phyloP scores from a whole-genome alignment of 306 rosid genomes.

The Dryas drummondii region DNA sequence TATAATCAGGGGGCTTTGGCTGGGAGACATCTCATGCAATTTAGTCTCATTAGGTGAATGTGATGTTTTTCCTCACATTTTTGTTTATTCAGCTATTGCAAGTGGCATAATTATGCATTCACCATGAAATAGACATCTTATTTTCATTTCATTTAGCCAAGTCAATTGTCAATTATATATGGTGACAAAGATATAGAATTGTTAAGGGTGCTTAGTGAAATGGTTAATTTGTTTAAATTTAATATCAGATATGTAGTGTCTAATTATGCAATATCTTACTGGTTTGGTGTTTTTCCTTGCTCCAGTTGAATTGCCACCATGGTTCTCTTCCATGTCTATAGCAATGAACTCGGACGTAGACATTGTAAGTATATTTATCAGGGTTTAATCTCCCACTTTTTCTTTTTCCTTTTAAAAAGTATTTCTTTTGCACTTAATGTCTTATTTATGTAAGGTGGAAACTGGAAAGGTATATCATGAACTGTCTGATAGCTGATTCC shows the following conservation, averaged over 20 bases:
- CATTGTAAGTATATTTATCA: conserved; percentile 61
- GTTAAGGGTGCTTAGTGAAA: not conserved
- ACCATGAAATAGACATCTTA: not conserved
- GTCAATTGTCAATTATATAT: not conserved
- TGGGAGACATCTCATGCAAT: not conserved
- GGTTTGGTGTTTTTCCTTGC: conserved; percentile 43
- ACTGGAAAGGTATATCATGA: not conserved
- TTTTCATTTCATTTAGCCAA: not conserved
- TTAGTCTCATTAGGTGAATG: not conserved
- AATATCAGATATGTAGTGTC: not conserved
- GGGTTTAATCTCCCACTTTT: conserved; percentile 1
- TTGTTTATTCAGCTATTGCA: not conserved
- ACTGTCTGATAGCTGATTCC: conserved; percentile 25
- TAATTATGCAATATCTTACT: conserved; percentile 26
- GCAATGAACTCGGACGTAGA: conserved; percentile 70
- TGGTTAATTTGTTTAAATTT: not conserved
- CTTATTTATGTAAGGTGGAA: conserved; percentile 1
- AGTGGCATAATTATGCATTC: conserved; percentile 2
- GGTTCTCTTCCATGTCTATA: conserved; percentile 83
- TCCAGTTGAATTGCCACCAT: conserved; percentile 87
- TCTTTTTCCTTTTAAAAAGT: not conserved
- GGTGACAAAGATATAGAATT: not conserved
- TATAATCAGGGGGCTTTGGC: not conserved
- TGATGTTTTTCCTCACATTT: not conserved
- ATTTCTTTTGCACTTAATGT: conserved; percentile 20